phyloP scores from a whole-genome alignment of 164 flowering plant species.

The Annona cherimola region DNA sequence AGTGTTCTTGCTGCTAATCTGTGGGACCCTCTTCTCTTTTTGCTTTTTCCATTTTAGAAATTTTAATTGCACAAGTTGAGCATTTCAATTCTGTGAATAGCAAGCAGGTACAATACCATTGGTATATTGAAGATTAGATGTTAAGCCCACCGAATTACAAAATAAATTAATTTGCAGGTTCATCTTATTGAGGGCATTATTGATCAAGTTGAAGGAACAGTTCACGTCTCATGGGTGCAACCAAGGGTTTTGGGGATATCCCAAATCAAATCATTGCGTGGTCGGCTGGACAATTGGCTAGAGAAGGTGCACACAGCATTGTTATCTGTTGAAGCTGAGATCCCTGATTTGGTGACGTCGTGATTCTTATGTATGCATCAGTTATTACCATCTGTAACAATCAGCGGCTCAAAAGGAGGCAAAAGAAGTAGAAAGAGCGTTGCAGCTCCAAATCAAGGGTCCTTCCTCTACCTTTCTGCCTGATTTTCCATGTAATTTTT shows the following conservation, averaged over 20 bases:
- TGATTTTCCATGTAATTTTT: background rate
- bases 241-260: constrained; percentile 83
- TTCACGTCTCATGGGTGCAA: constrained; percentile 94
- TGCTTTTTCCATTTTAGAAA: background rate
- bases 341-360: constrained; percentile 83
- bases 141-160: background rate
- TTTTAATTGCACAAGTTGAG: background rate
- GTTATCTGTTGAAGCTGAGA: constrained; percentile 82
- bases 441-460: background rate
- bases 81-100: background rate
- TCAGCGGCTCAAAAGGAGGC: background rate
- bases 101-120: background rate
- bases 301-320: constrained; percentile 79
- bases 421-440: background rate
- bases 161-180: constrained; percentile 43
- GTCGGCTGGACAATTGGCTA: constrained; percentile 73
- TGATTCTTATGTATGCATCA: constrained; percentile 22
- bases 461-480: background rate
- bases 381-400: constrained; percentile 7
- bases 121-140: background rate
- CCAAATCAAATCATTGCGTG: constrained; percentile 79
- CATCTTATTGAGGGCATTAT: constrained; percentile 94
- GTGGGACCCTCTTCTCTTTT: background rate
- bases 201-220: constrained; percentile 92
- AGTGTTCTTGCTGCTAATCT: too few species aligned